Conservation (phyloP, 2,329 filamentous ascomycete species). For the Bipolaris oryzae region DNA sequence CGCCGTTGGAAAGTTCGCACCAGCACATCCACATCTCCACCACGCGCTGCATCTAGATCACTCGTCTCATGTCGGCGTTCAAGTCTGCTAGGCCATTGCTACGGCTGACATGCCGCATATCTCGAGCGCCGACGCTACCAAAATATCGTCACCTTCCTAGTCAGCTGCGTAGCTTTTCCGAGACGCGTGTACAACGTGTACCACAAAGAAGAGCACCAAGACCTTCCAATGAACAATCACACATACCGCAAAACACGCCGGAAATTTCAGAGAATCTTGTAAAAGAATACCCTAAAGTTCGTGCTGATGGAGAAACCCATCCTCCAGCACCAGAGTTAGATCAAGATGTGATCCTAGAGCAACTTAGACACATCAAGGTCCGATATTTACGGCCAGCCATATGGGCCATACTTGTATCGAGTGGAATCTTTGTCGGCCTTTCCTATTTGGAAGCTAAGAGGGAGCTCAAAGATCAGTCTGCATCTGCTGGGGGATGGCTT, state of each 20-base stretch:
- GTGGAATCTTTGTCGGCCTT: constrained; percentile 36
- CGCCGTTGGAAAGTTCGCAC: constrained; percentile 15
- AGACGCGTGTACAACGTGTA: constrained; percentile 11
- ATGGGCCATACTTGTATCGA: constrained; percentile 35
- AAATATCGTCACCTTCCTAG: background rate
- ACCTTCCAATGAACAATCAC: constrained; percentile 10
- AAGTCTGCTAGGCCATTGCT: constrained; percentile 9
- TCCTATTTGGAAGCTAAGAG: constrained; percentile 39
- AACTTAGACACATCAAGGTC: constrained; percentile 25
- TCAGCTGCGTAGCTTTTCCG: constrained; percentile 8
- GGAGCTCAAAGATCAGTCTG: constrained; percentile 27
- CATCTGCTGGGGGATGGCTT: constrained; percentile 19
- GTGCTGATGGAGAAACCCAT: background rate
- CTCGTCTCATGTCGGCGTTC: constrained; percentile 15
- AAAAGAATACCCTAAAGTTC: constrained; percentile 5
- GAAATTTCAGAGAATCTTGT: constrained; percentile 10
- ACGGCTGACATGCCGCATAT: constrained; percentile 2
- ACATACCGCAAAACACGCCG: constrained; percentile 10
- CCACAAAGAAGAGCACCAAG: constrained; percentile 8
- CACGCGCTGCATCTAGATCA: constrained; percentile 1
- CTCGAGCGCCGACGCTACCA: background rate
- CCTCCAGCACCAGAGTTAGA: background rate
- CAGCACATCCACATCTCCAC: constrained; percentile 10
- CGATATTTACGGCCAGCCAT: constrained; percentile 38
- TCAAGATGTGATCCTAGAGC: constrained; percentile 1